Evolutionary conservation across 2,329 filamentous ascomycete genomes (phyloP), one percentile per base, ranked within the genome.

Genomic region (Fusarium sp.): DNA sequence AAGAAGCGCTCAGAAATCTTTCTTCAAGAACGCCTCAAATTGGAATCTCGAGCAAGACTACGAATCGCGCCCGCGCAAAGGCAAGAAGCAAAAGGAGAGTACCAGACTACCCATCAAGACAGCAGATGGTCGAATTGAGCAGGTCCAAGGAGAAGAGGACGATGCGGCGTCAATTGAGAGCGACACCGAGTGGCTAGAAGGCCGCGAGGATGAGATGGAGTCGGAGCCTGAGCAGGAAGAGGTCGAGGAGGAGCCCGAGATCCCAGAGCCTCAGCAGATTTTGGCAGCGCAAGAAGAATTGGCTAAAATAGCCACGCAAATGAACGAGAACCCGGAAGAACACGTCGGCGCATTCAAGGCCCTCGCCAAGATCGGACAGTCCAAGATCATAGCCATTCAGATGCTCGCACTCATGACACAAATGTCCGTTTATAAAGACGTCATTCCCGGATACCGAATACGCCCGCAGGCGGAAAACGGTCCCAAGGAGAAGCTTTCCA

Each of bases 371-470:
- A 88, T 97, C 71, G 91, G 91, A 20, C 85, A 90, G 56, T 91
- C 91, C 9, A 84, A 85, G 15, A 90, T 95, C 66, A 79, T 87
- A 15, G 90, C 91, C 3, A 90, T 99, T 53, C 91, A 93, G 82
- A 97, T 97, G 80, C 86, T 99, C 64, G 91, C 92, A 8, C 83
- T 99, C 68, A 92, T 91, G 48, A 94, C 96, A 22, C 95, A 98
- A 80, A 87, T 96, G 78, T 88, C 95, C 1, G 90, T 98, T 14
- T 99, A 95, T 85, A 97, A 95, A 79, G 96, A 98, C 80, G 88
- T 98, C 46, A 98, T 99, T 62, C 96, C 96, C 0, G 96, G 96
- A 22, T 99, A 99, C 79, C 88, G 96, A 64, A 98, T 99, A 83
- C 91, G 96, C 18, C 92, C 94, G 2, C 83, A 94, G 6, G 85